Evolutionary conservation across 2,329 filamentous ascomycete genomes (phyloP).

Genomic region (Fusarium sublunatum): DNA sequence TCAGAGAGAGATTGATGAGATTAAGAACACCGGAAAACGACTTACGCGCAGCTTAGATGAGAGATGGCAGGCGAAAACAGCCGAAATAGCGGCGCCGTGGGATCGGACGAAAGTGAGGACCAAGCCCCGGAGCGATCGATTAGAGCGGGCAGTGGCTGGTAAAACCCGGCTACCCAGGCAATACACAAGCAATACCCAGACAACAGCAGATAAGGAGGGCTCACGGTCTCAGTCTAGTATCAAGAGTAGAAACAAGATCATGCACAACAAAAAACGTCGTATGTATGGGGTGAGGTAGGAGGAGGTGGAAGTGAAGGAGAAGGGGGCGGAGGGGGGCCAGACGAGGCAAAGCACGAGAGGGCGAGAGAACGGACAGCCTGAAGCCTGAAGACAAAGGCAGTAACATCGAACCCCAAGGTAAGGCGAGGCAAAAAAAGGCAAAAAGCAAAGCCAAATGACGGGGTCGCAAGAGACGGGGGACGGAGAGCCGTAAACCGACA

Average conservation of each 20-base stretch:
- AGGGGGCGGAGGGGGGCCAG: conserved; percentile 25
- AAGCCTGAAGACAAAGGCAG: conserved; percentile 38
- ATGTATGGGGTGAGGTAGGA: conserved; percentile 19
- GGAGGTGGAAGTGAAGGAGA: conserved; percentile 24
- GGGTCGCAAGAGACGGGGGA: conserved; percentile 33
- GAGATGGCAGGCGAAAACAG: conserved; percentile 28
- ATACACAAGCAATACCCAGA: conserved; percentile 20
- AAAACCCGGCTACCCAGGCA: conserved; percentile 26
- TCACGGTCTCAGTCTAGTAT: conserved; percentile 1
- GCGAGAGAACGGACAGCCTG: conserved; percentile 22
- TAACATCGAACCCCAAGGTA: conserved; percentile 15
- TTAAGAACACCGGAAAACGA: not conserved
- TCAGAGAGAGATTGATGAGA: not conserved
- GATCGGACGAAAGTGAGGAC: conserved; percentile 30
- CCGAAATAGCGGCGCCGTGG: conserved; percentile 33
- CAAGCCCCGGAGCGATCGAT: conserved; percentile 26
- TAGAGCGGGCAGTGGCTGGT: conserved; percentile 23
- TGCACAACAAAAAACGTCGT: conserved; percentile 7
- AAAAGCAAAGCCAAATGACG: conserved; percentile 12
- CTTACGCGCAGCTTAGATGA: conserved; percentile 23
- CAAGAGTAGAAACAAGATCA: not conserved
- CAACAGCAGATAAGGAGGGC: conserved; percentile 4
- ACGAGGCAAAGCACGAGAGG: conserved; percentile 30
- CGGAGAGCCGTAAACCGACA: conserved; percentile 34
- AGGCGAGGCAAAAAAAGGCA: conserved; percentile 26